Evolutionary conservation across 1,284 basidiomycete species (phyloP), one percentile per base, ranked within the genome.

Genomic region (Porodaedalea pini): DNA sequence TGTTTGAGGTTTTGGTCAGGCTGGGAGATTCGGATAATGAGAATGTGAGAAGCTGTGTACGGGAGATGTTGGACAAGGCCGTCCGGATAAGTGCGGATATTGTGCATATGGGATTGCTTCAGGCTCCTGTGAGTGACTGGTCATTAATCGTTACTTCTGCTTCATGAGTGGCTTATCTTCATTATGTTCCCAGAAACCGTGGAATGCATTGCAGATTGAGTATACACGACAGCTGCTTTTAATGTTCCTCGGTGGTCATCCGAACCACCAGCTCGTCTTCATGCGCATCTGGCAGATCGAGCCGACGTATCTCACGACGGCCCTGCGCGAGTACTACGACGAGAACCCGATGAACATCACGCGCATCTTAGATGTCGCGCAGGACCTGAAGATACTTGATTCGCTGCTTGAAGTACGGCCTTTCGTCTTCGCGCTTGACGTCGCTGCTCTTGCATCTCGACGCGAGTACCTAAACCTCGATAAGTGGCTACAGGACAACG

Each of bases 211-310:
- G 48, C 90, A 96, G 45, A 73, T 82, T 32, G 91, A 94, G 63
- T 92, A 98, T 71, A 86, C 91, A 15, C 83, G 88, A 53, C 90
- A 90, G 67, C 79, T 99, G 25, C 78, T 98, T 51, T 80, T 85
- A 44, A 90, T 95, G 84, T 98, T 99, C 77, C 79, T 99, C 48
- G 86, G 85, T 19, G 90, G 93, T 4, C 91, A 97, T 68, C 93
- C 94, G 5, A 94, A 94, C 63, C 92, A 96, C 65, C 92, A 96
- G 64, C 83, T 99, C 21, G 95, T 98, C 57, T 98, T 99, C 75
- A 92, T 96, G 85, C 82, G 93, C 57, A 85, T 99, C 59, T 96
- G 92, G 89, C 90, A 95, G 67, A 90, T 91, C 50, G 86, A 95
- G 66, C 90, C 89, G 1, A 77, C 84, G 0, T 91, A 94, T 68